Base-by-base conservation (phyloP, 345 rosid genomes). In the Kandelia obovata region DNA sequence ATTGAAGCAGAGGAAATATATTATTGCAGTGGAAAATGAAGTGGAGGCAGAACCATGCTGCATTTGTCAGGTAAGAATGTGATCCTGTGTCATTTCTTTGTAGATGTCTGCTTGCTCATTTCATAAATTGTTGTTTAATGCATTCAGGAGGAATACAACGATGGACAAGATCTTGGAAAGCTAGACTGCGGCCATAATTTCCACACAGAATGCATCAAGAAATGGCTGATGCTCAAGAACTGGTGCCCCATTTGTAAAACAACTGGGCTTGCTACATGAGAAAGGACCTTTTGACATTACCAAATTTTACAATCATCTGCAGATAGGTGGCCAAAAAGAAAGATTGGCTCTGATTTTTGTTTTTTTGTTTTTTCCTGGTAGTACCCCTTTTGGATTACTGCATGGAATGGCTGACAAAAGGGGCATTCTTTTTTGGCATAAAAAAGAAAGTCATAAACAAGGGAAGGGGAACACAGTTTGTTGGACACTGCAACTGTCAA, bases 231-330 rank as follows among this genome's bases (percentile, higher is more conserved):
- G 83, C 83, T 34, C 63, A 93, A 93, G 83, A 93, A 91, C 66
- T 70, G 87, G 73, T 93, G 98, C 81, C 98, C 98, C 31, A 83
- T 93, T 49, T 93, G 98, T 69, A 93, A 91, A 75, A 84, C 89
- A 47, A 80, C 89, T 0, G 98, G 91, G 27, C 71, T 93, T 15
- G 74, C 78, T 67, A 77, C 85, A 32, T 76, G 79, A 78, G 70
- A 76, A 71, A 53, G 31, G 43, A 46, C 32, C 32, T 7, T 25
- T 11, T 21, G 16, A 17, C 5, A n/a, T 19, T 11, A 0, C 6
- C 20, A 39, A 31, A 27, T n/a, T 27, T n/a, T 56, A n/a, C 23
- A 49, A 53, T 66, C 30, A 55, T 57, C 27, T n/a, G 20, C n/a
- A 3, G 46, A 20, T 37, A 7, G 8, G 2, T 1, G 8, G 49